Evolutionary conservation across 768 basidiomycete species (phyloP).

Genomic region (Lentinula sp.): DNA sequence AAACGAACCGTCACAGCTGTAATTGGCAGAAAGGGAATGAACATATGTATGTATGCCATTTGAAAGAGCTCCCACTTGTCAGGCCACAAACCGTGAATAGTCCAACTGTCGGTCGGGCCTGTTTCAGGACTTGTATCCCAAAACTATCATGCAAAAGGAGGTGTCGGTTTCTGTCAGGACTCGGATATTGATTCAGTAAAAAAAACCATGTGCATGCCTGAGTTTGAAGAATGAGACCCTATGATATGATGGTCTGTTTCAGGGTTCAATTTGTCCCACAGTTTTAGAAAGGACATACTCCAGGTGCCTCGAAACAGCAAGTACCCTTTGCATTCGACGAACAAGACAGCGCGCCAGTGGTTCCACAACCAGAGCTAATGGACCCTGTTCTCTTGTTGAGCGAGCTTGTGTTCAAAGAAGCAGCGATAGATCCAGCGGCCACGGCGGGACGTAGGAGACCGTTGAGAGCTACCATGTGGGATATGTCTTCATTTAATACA

Average conservation of each 20-base stretch:
- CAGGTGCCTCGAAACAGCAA: slow-evolving; percentile 66
- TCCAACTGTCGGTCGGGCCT: slow-evolving; percentile 66
- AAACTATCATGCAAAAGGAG: slow-evolving; percentile 35
- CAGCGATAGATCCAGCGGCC: neutral
- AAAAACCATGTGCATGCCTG: slow-evolving; percentile 25
- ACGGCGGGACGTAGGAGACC: neutral
- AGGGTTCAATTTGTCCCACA: neutral
- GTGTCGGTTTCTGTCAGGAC: neutral
- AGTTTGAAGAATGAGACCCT: slow-evolving; percentile 60
- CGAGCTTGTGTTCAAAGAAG: neutral
- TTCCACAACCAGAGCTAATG: slow-evolving; percentile 46
- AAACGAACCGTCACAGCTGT: slow-evolving; percentile 49
- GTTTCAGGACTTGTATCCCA: slow-evolving; percentile 65
- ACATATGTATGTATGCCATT: neutral
- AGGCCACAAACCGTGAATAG: slow-evolving; percentile 70
- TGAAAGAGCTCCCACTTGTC: slow-evolving; percentile 38
- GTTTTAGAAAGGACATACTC: slow-evolving; percentile 33
- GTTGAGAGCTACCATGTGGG: neutral
- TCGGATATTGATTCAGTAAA: neutral
- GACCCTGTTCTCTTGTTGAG: slow-evolving; percentile 6
- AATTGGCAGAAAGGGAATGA: neutral
- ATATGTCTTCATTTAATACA: neutral
- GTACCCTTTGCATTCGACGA: slow-evolving; percentile 34
- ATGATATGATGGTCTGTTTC: slow-evolving; percentile 16
- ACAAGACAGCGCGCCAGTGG: slow-evolving; percentile 46